Conservation (phyloP, 2,329 filamentous ascomycete genomes). For the Aspergillus clavatus region DNA sequence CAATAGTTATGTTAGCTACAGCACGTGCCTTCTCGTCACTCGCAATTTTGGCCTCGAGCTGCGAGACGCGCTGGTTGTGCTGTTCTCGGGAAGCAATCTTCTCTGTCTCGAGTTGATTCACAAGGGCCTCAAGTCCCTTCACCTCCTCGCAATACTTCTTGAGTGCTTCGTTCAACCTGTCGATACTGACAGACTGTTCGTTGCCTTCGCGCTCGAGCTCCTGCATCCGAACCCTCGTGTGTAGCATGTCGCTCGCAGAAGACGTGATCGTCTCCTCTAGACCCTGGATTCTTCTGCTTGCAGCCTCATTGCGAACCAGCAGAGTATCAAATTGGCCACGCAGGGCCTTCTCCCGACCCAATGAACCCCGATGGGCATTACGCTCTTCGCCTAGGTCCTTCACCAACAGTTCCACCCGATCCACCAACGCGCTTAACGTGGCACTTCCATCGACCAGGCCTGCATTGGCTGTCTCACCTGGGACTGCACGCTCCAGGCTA, state of each 20-base stretch:
- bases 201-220: constrained; percentile 38
- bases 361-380: constrained; percentile 28
- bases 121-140: constrained; percentile 39
- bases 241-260: constrained; percentile 44
- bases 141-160: constrained; percentile 43
- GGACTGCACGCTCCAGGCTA: constrained; percentile 40
- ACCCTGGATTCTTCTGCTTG: constrained; percentile 32
- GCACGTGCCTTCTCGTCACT: constrained; percentile 31
- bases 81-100: constrained; percentile 25
- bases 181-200: constrained; percentile 40
- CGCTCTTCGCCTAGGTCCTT: constrained; percentile 32
- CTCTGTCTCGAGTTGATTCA: constrained; percentile 39
- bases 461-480: constrained; percentile 40
- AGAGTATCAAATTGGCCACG: constrained; percentile 43
- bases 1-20: constrained; percentile 33
- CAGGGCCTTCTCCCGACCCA: constrained; percentile 38
- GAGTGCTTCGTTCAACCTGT: constrained; percentile 39
- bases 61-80: constrained; percentile 27
- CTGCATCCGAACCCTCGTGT: constrained; percentile 41
- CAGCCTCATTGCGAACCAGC: constrained; percentile 35
- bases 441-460: constrained; percentile 36
- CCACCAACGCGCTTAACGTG: constrained; percentile 38
- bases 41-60: constrained; percentile 32
- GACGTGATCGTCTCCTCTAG: constrained; percentile 38
- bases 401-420: constrained; percentile 34